Evolutionary conservation across 768 basidiomycete genomes (phyloP).

Genomic region (Lactarius indigo): DNA sequence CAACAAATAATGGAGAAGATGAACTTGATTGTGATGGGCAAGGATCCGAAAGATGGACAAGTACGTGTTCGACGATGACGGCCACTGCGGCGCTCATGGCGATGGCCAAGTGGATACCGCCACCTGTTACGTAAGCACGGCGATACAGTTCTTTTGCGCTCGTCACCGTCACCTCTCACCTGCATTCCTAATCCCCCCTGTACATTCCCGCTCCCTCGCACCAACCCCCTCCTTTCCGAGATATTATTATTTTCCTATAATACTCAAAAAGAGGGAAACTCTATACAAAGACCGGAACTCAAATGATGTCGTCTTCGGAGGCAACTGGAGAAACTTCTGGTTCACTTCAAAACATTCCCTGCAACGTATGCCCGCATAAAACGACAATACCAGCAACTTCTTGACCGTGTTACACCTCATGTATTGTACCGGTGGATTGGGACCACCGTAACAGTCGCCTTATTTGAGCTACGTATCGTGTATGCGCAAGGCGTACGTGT

Average conservation of each 20-base stretch:
- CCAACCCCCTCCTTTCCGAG: background rate
- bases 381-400: conserved; percentile 77
- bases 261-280: conserved; percentile 3
- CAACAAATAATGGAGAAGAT: conserved; percentile 69
- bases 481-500: conserved; percentile 63
- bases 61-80: conserved; percentile 40
- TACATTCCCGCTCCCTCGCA: background rate
- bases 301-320: conserved; percentile 25
- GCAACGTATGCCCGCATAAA: conserved; percentile 47
- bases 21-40: conserved; percentile 19
- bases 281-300: background rate
- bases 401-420: conserved; percentile 94
- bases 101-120: background rate
- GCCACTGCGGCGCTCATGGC: conserved; percentile 34
- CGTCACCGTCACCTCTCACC: background rate
- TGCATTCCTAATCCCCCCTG: background rate
- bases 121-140: conserved; percentile 2
- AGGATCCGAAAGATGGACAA: conserved; percentile 33
- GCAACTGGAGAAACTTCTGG: conserved; percentile 15
- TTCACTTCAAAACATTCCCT: conserved; percentile 33
- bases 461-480: conserved; percentile 86
- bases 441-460: conserved; percentile 60
- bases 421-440: conserved; percentile 85
- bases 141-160: no score
- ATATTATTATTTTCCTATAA: conserved; percentile 8